Percentiles rank a stretch among this genome's conserved stretches.
Evolutionary conservation across 345 rosid species (phyloP).

Genomic region (Ailanthus altissimus): DNA sequence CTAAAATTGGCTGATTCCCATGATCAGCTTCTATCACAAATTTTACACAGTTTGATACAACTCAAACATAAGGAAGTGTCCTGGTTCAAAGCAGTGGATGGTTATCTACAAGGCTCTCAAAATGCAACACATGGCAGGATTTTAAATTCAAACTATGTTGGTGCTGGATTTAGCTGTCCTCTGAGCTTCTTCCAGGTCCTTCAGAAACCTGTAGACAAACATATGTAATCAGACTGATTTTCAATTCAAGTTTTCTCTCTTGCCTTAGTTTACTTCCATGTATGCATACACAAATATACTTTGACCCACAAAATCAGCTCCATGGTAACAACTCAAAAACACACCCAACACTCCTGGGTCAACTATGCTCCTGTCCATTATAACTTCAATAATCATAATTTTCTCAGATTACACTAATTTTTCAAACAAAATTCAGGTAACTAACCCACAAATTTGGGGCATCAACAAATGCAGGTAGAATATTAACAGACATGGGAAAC

Average conservation of each 20-base stretch:
- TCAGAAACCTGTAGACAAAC: slow-evolving; percentile 60
- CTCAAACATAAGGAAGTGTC: background rate
- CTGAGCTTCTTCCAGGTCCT: slow-evolving; percentile 85
- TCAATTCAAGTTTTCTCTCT: background rate
- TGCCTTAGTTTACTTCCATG: background rate
- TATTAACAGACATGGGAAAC: too few species aligned
- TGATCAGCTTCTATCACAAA: background rate
- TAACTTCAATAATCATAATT: too few species aligned
- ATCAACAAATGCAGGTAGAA: too few species aligned
- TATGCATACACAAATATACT: background rate
- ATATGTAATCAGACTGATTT: slow-evolving; percentile 4
- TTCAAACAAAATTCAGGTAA: too few species aligned
- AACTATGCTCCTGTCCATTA: too few species aligned
- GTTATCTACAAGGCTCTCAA: slow-evolving; percentile 25
- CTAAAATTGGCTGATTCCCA: background rate
- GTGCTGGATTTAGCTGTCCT: slow-evolving; percentile 59
- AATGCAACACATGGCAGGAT: background rate
- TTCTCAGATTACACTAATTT: too few species aligned
- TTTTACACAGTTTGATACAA: background rate
- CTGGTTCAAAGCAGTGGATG: slow-evolving; percentile 5
- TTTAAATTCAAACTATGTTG: slow-evolving; percentile 45
- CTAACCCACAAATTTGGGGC: too few species aligned
- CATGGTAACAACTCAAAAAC: background rate
- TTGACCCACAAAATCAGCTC: background rate
- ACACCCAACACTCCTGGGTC: background rate